Evolutionary conservation across 1,284 basidiomycete genomes (phyloP), one percentile per base, ranked within the genome.

Genomic region (Rhodotorula sp.): DNA sequence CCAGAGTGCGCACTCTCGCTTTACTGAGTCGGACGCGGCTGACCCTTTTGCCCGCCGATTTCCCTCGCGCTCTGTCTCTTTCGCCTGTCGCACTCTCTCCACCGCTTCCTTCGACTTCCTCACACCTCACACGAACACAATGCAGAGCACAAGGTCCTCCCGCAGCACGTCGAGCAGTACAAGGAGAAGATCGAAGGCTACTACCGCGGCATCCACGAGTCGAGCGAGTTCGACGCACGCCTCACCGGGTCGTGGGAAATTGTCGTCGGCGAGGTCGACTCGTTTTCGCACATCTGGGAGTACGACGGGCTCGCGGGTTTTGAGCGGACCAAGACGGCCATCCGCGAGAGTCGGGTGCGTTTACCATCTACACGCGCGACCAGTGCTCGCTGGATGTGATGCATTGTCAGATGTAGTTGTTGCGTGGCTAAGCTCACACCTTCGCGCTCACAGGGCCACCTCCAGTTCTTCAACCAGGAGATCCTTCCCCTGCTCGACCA

Each of bases 211-310:
- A 85, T 97, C 68, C 88, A 88, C 79, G 86, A 88, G 60, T 89
- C 92, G 78, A 80, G 87, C 27, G 85, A 88, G 60, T 81, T 94
- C 62, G 86, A 89, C 64, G 89, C 94, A 72, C 94, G 95, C 82
- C 84, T 97, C 68, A 91, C 90, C 5, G 94, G 94, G 45, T 91
- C 88, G 78, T 97, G 93, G 91, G 93, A 97, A 82, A 88, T 90
- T 1, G 80, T 91, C 52, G 86, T 97, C 44, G 94, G 94, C 56
- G 87, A 91, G 69, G 90, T 93, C 74, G 94, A 96, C 79, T 90
- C 88, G 7, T 93, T 92, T 81, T 88, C 87, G 41, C 90, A 91
- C 78, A 88, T 97, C 73, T 84, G 93, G 41, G 93, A 94, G 81
- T 94, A 94, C 80, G 91, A 95, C 82, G 92, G 93, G 75, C 91